Base-by-base conservation (phyloP, 176 grass and related monocot genomes). In the Cymbopogon citratus region DNA sequence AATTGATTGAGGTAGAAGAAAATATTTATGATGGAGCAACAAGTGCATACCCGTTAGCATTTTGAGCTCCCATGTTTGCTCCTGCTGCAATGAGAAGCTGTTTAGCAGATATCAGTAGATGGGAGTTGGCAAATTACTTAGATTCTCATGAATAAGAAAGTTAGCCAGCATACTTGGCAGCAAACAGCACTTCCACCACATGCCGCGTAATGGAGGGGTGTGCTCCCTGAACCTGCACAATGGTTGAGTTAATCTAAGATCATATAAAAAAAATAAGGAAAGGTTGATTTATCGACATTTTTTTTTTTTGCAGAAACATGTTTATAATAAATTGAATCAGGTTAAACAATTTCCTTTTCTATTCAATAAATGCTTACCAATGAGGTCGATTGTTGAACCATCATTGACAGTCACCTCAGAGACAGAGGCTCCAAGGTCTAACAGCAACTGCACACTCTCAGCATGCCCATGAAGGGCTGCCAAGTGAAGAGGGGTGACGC, bases 331-430 rank as follows among this genome's bases (percentile, higher is more conserved):
- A 24, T 56, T 82, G 57, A 82, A 57, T 63, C 62, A 23, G 26
- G 9, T 13, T 71, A 27, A 66, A 23, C n/a, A 73, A 72, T 19
- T 23, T 14, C 7, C 59, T 43, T 75, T 68, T 41, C 13, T 28
- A 6, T 48, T 81, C 67, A 63, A 67, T 57, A 84, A 69, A 62
- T 57, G 81, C 65, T 54, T 89, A 96, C 97, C 93, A 72, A 99
- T 95, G 57, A 99, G 89, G 79, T 99, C 97, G 90, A 99, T 93
- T 48, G 97, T 99, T 71, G 97, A 91, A n/a, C 97, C 97, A 85
- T 99, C 97, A 27, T 95, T 86, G 51, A 99, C 78, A 70, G 97
- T 96, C 48, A 89, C 77, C 72, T 96, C 91, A 75, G 87, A 95
- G 31, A 95, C 72, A 85, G 81, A 95, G 66, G 92, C 96, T 80